These are phyloP conservation scores for Trichoderma gracile DNA, from an alignment of 2,329 filamentous ascomycete species.

Conservation along the genomic window DNA sequence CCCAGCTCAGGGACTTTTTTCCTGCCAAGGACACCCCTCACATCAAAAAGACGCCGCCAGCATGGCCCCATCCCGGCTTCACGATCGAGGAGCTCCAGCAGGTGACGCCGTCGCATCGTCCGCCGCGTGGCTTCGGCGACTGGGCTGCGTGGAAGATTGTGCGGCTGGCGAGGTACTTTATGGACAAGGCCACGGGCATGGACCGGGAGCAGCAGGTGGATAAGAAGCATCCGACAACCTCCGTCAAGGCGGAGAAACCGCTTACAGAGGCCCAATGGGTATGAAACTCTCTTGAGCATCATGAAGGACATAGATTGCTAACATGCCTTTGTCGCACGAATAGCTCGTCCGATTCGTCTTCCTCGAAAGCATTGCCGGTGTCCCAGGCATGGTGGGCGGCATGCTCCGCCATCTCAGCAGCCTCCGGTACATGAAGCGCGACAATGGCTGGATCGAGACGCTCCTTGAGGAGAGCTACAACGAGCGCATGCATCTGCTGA, in stretches of 20 bases:
- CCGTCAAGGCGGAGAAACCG: conserved; percentile 55
- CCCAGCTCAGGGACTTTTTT: conserved; percentile 60
- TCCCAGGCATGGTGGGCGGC: conserved; percentile 94
- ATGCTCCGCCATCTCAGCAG: conserved; percentile 89
- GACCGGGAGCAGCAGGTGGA: conserved; percentile 69
- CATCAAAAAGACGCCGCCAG: conserved; percentile 63
- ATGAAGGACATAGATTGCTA: conserved; percentile 15
- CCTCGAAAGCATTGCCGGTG: conserved; percentile 89
- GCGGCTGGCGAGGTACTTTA: conserved; percentile 71
- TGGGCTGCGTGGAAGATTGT: conserved; percentile 76
- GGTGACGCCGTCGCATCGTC: conserved; percentile 74
- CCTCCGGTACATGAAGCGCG: conserved; percentile 80
- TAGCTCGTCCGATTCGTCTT: conserved; percentile 83
- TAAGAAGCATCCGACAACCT: conserved; percentile 57
- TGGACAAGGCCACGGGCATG: conserved; percentile 78
- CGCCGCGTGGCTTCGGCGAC: conserved; percentile 72
- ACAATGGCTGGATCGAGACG: conserved; percentile 97
- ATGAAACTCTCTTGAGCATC: conserved; percentile 30
- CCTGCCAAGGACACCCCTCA: conserved; percentile 60
- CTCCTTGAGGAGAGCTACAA: conserved; percentile 89
- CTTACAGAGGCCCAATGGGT: conserved; percentile 85
- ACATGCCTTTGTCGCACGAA: background rate
- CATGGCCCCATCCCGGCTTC: conserved; percentile 73
- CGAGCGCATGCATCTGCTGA: conserved; percentile 89
- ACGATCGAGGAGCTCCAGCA: conserved; percentile 75